A percentile compares a stretch with the other conserved stretches of the same genome.
Evolutionary conservation across 164 flowering plant species (phyloP).

Genomic region (Annona cherimola): DNA sequence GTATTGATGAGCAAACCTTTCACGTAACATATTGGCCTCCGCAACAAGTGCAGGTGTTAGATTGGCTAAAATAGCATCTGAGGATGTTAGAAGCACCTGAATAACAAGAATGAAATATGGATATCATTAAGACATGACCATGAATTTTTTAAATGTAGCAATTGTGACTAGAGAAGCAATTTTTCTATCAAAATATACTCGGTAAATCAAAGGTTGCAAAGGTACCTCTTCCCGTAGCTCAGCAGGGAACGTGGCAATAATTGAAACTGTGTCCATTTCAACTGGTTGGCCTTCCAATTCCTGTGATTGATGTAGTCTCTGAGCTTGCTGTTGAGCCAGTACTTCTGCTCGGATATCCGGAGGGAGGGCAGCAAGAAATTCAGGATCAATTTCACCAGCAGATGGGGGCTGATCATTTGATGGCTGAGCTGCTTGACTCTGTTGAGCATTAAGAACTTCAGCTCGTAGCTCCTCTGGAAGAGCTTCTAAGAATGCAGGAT

Average conservation of each 20-base stretch:
- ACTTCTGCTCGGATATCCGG: conserved; percentile 97
- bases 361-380: conserved; percentile 97
- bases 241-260: conserved; percentile 95
- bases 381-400: conserved; percentile 91
- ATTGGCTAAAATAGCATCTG: conserved; percentile 91
- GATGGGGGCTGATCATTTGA: conserved; percentile 60
- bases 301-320: conserved; percentile 84
- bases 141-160: background rate
- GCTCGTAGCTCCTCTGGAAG: conserved; percentile 97
- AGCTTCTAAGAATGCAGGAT: conserved; percentile 95
- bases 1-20: conserved; percentile 87
- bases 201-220: background rate
- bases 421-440: conserved; percentile 71
- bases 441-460: conserved; percentile 91
- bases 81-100: conserved; percentile 91
- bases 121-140: background rate
- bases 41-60: conserved; percentile 97
- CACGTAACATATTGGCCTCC: conserved; percentile 96
- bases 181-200: background rate
- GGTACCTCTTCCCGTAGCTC: conserved; percentile 94
- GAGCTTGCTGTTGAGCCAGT: conserved; percentile 95
- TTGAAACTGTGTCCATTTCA: conserved; percentile 98
- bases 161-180: background rate
- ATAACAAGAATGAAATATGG: background rate
- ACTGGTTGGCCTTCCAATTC: conserved; percentile 98